phyloP scores from a whole-genome alignment of 768 basidiomycete genomes.

The Dacryopinax primogenitus region DNA sequence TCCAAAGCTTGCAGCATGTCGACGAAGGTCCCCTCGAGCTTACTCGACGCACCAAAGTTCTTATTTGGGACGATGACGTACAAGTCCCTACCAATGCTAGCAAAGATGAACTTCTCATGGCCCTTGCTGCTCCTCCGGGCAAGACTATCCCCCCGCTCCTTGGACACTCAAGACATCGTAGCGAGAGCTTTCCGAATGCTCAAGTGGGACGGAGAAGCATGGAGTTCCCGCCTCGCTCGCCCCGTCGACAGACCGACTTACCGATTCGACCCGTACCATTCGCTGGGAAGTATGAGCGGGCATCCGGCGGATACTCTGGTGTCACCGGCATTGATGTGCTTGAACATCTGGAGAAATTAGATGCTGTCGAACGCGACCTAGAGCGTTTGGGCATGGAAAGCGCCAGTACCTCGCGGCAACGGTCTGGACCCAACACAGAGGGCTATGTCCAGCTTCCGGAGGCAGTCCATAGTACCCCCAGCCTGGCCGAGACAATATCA shows the following conservation, averaged over 20 bases:
- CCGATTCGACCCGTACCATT: constrained; percentile 66
- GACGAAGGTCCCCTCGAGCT: constrained; percentile 76
- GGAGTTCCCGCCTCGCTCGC: constrained; percentile 64
- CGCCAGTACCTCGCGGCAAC: neutral
- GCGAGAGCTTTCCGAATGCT: constrained; percentile 8
- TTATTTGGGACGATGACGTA: constrained; percentile 80
- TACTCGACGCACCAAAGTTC: constrained; percentile 64
- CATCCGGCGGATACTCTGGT: constrained; percentile 49
- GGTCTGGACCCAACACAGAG: neutral
- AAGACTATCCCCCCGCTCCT: neutral
- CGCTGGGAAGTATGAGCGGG: constrained; percentile 63
- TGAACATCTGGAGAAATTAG: constrained; percentile 72
- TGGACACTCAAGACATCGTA: neutral
- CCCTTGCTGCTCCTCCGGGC: constrained; percentile 10
- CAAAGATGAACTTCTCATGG: constrained; percentile 12
- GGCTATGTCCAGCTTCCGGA: neutral
- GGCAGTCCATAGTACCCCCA: neutral
- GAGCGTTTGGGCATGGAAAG: constrained; percentile 11
- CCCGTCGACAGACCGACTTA: constrained; percentile 51
- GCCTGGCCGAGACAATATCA: neutral
- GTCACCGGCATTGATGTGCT: constrained; percentile 78
- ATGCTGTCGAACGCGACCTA: constrained; percentile 41
- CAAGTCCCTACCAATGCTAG: constrained; percentile 40
- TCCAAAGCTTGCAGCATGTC: constrained; percentile 65
- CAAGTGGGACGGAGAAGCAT: neutral